Percentiles rank a stretch among this genome's conserved stretches.
Conservation (phyloP, 225 moss, liverwort and hornwort species). For the Lunularia cruciata region DNA sequence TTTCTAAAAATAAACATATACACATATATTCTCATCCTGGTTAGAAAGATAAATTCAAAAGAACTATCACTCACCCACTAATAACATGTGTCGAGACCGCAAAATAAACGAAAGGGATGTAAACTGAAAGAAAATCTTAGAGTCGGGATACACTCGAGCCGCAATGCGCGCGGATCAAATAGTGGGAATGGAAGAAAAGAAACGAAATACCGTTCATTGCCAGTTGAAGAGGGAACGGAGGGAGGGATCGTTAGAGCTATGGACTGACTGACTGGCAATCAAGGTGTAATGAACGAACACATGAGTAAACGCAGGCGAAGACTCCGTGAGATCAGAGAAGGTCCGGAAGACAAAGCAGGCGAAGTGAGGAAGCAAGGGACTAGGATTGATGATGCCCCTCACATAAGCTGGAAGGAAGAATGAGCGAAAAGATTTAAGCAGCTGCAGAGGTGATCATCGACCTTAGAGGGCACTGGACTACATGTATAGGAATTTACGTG, state of each 20-base stretch:
- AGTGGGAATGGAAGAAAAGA: not conserved
- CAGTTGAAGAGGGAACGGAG: not conserved
- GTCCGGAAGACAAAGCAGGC: too few relatives aligned
- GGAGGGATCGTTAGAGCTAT: not conserved
- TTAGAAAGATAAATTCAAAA: not conserved
- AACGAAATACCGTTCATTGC: not conserved
- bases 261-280: constrained; percentile 6
- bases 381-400: not conserved
- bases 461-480: not conserved
- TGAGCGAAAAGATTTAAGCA: not conserved
- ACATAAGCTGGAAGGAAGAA: not conserved
- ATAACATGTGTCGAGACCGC: not conserved
- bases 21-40: too few relatives aligned
- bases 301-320: not conserved
- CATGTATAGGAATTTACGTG: too few relatives aligned
- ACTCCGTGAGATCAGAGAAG: not conserved
- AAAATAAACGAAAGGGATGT: not conserved
- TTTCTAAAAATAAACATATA: too few relatives aligned
- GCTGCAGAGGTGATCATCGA: not conserved
- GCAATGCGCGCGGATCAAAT: not conserved
- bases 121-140: not conserved
- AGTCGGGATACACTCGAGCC: not conserved
- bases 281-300: not conserved
- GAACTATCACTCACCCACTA: not conserved
- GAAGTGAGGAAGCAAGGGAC: not conserved